Conservation (phyloP, 805 yeast genomes). For the Cyberlindnera mycetangii region DNA sequence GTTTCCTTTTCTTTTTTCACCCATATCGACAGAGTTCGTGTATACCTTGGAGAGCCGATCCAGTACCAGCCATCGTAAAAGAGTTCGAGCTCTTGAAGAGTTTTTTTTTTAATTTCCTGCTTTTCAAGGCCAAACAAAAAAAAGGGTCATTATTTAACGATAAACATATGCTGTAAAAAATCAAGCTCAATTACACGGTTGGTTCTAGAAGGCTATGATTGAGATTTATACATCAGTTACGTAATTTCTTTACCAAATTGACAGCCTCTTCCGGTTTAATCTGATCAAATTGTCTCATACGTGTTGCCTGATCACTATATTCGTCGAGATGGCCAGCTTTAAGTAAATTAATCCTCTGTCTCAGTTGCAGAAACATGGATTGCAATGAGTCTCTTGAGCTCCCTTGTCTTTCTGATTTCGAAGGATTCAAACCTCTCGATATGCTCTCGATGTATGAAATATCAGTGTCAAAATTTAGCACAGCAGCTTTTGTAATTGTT, state of each 20-base stretch:
- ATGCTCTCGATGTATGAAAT: conserved; percentile 66
- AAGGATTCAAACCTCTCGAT: conserved; percentile 35
- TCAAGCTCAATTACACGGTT: too few species aligned
- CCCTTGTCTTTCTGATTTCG: conserved; percentile 13
- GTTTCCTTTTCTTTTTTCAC: conserved; percentile 20
- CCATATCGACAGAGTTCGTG: too few species aligned
- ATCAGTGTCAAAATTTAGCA: conserved; percentile 78
- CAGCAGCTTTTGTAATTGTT: conserved; percentile 50
- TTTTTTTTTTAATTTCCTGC: neutral
- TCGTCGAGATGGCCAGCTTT: conserved; percentile 61
- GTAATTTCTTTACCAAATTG: conserved; percentile 52
- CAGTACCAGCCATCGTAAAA: too few species aligned
- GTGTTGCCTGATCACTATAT: conserved; percentile 50
- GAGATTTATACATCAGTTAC: conserved; percentile 1
- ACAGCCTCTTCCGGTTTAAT: conserved; percentile 72
- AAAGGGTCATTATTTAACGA: neutral
- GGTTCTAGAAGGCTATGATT: too few species aligned
- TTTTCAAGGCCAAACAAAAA: neutral
- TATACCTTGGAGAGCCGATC: too few species aligned
- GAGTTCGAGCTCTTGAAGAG: neutral
- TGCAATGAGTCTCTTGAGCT: conserved; percentile 49
- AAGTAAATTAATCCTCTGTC: conserved; percentile 76
- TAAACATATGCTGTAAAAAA: neutral
- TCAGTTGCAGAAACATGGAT: conserved; percentile 72
- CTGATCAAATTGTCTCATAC: conserved; percentile 69